Conservation (phyloP, 495 filamentous ascomycete genomes). For the Hamigera avellanea region DNA sequence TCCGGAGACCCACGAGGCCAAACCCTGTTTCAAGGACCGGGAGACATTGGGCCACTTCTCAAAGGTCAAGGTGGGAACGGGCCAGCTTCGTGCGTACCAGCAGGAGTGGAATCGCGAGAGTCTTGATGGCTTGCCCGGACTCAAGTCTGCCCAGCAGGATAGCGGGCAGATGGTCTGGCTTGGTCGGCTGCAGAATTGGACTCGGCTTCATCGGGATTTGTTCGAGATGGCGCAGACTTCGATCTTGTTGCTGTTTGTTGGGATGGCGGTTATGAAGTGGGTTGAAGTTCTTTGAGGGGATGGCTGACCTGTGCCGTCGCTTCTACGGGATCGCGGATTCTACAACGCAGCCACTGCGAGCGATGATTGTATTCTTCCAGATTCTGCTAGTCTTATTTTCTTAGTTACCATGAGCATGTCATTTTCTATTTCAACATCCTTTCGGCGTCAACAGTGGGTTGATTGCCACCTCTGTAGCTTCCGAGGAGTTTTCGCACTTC, state of each 20-base stretch:
- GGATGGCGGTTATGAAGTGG: conserved; percentile 9
- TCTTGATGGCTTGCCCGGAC: conserved; percentile 41
- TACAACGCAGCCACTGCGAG: too few species aligned
- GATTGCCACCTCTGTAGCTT: too few species aligned
- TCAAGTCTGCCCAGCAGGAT: conserved; percentile 25
- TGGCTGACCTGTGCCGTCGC: too few species aligned
- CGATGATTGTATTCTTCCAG: too few species aligned
- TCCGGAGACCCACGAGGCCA: conserved; percentile 9
- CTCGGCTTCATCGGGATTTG: conserved; percentile 7
- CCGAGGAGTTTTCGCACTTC: too few species aligned
- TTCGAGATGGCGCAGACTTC: conserved; percentile 11
- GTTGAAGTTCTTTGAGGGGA: too few species aligned
- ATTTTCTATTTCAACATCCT: too few species aligned
- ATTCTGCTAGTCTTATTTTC: too few species aligned
- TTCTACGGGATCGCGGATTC: too few species aligned
- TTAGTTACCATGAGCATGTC: too few species aligned
- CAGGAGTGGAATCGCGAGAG: conserved; percentile 33
- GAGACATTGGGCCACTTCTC: conserved; percentile 34
- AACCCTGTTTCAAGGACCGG: conserved; percentile 26
- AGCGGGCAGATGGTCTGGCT: conserved; percentile 4
- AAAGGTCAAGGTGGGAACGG: conserved; percentile 23
- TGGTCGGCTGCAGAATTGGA: conserved; percentile 8
- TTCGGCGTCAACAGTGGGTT: too few species aligned
- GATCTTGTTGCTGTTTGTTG: conserved; percentile 9
- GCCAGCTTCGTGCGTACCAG: conserved; percentile 33